A percentile compares a stretch with the other conserved stretches of the same genome.
Evolutionary conservation across 495 filamentous ascomycete species (phyloP).

Genomic region (Hypoxylon cercidicola): DNA sequence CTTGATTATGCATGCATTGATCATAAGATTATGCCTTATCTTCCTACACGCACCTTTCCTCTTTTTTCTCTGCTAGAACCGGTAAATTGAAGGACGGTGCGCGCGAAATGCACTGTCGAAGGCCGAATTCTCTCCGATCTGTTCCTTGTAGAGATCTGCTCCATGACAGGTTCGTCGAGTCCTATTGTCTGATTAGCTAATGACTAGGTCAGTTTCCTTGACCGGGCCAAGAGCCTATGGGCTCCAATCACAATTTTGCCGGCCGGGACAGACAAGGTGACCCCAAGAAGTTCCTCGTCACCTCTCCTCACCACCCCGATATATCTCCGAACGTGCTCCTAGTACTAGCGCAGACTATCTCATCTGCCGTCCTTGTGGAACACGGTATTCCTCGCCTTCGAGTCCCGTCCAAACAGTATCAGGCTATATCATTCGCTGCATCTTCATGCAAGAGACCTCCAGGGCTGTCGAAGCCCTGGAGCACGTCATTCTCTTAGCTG

Average conservation of each 20-base stretch:
- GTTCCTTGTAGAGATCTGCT: too few relatives aligned
- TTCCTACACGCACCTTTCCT: too few relatives aligned
- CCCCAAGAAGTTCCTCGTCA: constrained; percentile 7
- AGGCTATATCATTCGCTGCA: constrained; percentile 31
- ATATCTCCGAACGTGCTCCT: constrained; percentile 22
- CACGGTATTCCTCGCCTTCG: constrained; percentile 6
- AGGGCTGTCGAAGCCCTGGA: background rate
- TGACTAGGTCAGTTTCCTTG: background rate
- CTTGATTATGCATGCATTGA: too few relatives aligned
- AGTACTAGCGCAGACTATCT: constrained; percentile 1
- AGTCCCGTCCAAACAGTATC: constrained; percentile 17
- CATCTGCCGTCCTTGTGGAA: constrained; percentile 33
- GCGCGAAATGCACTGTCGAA: too few relatives aligned
- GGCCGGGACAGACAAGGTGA: constrained; percentile 22
- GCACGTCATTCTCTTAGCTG: constrained; percentile 34
- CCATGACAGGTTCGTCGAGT: constrained; percentile 3
- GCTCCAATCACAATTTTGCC: constrained; percentile 37
- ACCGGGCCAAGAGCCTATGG: constrained; percentile 18
- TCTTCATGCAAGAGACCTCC: constrained; percentile 8
- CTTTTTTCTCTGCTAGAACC: too few relatives aligned
- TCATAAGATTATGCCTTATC: too few relatives aligned
- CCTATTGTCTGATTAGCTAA: constrained; percentile 12
- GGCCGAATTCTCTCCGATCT: too few relatives aligned
- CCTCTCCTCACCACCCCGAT: constrained; percentile 24
- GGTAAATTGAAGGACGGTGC: too few relatives aligned